Evolutionary conservation across 805 yeast species (phyloP).

Genomic region (Candida wancherniae): DNA sequence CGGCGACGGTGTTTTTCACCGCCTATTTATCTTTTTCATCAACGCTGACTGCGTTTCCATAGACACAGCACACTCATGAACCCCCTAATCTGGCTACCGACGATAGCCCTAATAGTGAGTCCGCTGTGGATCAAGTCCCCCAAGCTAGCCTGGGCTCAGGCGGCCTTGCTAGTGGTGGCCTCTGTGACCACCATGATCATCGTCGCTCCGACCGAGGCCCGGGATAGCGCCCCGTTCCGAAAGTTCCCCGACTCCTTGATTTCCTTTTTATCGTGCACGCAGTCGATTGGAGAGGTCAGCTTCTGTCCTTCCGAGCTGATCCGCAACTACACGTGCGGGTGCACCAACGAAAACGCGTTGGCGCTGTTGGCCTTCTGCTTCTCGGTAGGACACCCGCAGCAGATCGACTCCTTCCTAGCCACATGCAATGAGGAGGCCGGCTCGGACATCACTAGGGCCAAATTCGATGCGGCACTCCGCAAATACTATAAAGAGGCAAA

Average conservation of each 20-base stretch:
- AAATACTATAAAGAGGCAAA: constrained; percentile 6
- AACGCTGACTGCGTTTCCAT: neutral
- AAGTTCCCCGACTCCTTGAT: constrained; percentile 25
- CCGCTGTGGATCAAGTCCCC: constrained; percentile 6
- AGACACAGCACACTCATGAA: too few relatives aligned
- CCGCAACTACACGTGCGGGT: constrained; percentile 18
- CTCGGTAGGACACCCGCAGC: constrained; percentile 19
- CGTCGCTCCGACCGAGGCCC: constrained; percentile 25
- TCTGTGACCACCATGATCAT: constrained; percentile 42
- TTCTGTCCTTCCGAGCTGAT: constrained; percentile 17
- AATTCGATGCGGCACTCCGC: constrained; percentile 19
- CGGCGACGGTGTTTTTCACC: too few relatives aligned
- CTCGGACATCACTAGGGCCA: constrained; percentile 17
- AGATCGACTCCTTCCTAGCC: constrained; percentile 21
- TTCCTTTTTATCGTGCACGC: constrained; percentile 29
- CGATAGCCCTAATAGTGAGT: constrained; percentile 2
- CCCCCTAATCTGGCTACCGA: constrained; percentile 1
- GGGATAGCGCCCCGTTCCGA: constrained; percentile 28
- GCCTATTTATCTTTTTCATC: constrained; percentile 6
- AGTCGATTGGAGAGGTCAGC: constrained; percentile 17
- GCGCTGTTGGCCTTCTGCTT: constrained; percentile 37
- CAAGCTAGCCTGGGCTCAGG: constrained; percentile 1
- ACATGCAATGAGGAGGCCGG: constrained; percentile 22
- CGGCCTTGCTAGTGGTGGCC: constrained; percentile 3
- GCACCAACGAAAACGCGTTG: constrained; percentile 28